These are phyloP conservation scores for Acacia concinna DNA, from an alignment of 331 rosid species.

Conservation along the genomic window DNA sequence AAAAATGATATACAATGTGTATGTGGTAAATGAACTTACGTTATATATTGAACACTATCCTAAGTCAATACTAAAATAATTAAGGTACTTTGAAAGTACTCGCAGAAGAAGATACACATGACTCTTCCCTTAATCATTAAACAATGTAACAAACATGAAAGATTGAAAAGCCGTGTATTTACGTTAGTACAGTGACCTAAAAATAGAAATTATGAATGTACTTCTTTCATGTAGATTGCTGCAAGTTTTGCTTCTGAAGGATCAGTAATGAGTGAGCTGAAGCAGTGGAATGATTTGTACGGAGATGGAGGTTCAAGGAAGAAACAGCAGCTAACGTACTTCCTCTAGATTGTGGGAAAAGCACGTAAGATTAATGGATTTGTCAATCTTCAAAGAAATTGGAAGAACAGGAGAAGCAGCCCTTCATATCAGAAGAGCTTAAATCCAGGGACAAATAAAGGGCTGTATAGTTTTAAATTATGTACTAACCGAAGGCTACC, in stretches of 20 bases:
- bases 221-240: constrained; percentile 56
- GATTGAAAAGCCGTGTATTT: neutral
- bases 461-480: constrained; percentile 23
- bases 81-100: neutral
- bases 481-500: constrained; percentile 25
- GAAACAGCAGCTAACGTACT: constrained; percentile 90
- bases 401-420: constrained; percentile 32
- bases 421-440: constrained; percentile 14
- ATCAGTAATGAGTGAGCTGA: constrained; percentile 78
- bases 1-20: neutral
- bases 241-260: constrained; percentile 94
- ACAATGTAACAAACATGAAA: neutral
- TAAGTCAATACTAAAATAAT: neutral
- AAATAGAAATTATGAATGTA: neutral
- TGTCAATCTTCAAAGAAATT: constrained; percentile 23
- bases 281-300: constrained; percentile 88
- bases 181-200: neutral
- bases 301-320: constrained; percentile 99
- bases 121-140: neutral
- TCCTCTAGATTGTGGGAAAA: constrained; percentile 51
- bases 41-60: no score
- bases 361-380: constrained; percentile 24
- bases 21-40: neutral
- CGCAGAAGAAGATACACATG: neutral
- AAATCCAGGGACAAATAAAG: neutral